Conservation (phyloP, 1,139 yeast species). For the Yamadazyma mexicana region DNA sequence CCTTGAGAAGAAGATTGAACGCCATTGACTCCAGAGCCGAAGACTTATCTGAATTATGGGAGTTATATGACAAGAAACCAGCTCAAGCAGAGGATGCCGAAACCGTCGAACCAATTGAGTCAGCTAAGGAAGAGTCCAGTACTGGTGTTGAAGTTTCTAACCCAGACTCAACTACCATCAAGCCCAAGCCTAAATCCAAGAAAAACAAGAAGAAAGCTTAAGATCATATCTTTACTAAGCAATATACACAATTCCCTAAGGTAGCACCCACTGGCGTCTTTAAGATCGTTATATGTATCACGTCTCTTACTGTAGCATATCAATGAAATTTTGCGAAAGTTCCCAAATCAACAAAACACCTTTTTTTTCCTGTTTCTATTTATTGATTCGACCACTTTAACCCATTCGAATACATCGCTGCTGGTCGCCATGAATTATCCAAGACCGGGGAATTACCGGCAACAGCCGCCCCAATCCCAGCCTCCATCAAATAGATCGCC, state of each 20-base stretch:
- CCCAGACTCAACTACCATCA: background rate
- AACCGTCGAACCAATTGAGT: background rate
- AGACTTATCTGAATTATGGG: constrained; percentile 53
- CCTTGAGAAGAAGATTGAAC: constrained; percentile 74
- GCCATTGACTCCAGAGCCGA: constrained; percentile 61
- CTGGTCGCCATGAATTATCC: constrained; percentile 6
- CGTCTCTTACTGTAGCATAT: no score
- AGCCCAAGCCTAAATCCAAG: constrained; percentile 1
- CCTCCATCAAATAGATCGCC: constrained; percentile 6
- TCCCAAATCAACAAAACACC: background rate
- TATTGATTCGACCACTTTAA: background rate
- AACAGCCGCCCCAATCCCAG: constrained; percentile 4
- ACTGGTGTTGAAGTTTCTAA: constrained; percentile 1
- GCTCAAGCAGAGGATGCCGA: background rate
- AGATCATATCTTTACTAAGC: no score
- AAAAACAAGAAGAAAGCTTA: constrained; percentile 3
- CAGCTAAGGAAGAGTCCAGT: background rate
- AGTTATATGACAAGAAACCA: constrained; percentile 17
- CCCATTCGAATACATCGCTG: background rate
- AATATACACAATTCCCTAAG: no score
- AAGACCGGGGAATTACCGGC: constrained; percentile 6
- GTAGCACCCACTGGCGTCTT: no score
- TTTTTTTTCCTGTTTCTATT: no score
- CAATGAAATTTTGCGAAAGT: background rate
- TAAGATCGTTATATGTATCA: no score